phyloP scores from a whole-genome alignment of 164 flowering plant genomes.

The Buxus sempervirens region DNA sequence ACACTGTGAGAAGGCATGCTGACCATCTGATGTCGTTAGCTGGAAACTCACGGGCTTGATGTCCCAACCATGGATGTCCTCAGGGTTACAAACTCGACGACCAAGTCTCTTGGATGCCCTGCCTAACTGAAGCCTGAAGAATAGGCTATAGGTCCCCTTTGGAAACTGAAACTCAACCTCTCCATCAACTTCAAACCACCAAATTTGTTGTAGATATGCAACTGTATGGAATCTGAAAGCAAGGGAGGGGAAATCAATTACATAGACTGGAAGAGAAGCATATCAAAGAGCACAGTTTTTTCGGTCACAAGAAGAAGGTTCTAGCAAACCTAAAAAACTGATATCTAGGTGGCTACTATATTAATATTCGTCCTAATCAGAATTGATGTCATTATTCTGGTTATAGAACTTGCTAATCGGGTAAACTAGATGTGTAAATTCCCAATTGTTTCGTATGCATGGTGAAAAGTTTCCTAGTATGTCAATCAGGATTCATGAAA shows the following conservation, averaged over 20 bases:
- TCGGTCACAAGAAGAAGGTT: background rate
- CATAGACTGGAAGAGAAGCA: background rate
- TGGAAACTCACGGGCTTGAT: slow-evolving; percentile 60
- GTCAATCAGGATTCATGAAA: too few relatives aligned
- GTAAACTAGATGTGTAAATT: too few relatives aligned
- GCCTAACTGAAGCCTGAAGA: slow-evolving; percentile 58
- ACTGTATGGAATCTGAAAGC: slow-evolving; percentile 39
- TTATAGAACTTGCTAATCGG: too few relatives aligned
- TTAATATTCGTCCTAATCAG: too few relatives aligned
- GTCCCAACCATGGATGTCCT: slow-evolving; percentile 73
- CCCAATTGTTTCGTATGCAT: too few relatives aligned
- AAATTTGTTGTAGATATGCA: slow-evolving; percentile 70
- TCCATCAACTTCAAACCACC: slow-evolving; percentile 78
- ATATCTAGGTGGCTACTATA: too few relatives aligned
- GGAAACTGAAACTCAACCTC: slow-evolving; percentile 69
- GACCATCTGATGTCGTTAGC: slow-evolving; percentile 57
- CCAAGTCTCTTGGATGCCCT: slow-evolving; percentile 42
- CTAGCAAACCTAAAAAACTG: too few relatives aligned
- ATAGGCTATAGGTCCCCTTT: slow-evolving; percentile 49
- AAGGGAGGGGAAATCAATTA: background rate
- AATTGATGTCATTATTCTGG: too few relatives aligned
- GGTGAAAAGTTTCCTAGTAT: too few relatives aligned
- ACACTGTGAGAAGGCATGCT: slow-evolving; percentile 41
- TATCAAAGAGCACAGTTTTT: background rate
- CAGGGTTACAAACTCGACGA: slow-evolving; percentile 50